These are phyloP conservation scores for Microthlaspi erraticum DNA, from an alignment of 345 rosid species.

Conservation along the genomic window DNA sequence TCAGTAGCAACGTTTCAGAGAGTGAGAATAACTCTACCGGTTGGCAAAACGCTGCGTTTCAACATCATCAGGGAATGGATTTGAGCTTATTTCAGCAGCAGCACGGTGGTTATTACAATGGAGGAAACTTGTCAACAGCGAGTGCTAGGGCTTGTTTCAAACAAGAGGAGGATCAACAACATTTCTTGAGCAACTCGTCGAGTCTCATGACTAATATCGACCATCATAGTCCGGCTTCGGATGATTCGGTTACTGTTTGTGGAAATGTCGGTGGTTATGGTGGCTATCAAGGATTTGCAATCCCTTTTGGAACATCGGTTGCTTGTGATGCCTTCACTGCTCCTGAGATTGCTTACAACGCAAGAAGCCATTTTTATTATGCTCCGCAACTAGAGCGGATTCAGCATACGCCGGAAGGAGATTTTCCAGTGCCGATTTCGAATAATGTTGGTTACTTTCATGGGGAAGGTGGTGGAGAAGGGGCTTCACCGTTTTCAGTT, in stretches of 20 bases:
- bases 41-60: constrained; percentile 60
- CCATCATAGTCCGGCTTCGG: constrained; percentile 56
- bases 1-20: constrained; percentile 26
- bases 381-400: constrained; percentile 43
- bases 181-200: constrained; percentile 52
- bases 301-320: constrained; percentile 45
- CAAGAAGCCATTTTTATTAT: constrained; percentile 54
- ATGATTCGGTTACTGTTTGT: constrained; percentile 55
- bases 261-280: constrained; percentile 43
- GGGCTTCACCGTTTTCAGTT: constrained; percentile 60
- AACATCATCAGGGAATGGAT: constrained; percentile 46
- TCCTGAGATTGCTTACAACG: constrained; percentile 48
- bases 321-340: constrained; percentile 41
- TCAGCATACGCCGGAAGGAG: constrained; percentile 31
- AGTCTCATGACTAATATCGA: constrained; percentile 49
- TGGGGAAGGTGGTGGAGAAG: constrained; percentile 53
- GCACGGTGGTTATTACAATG: constrained; percentile 42
- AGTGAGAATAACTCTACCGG: constrained; percentile 7
- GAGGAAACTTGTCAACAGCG: constrained; percentile 30
- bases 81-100: constrained; percentile 53
- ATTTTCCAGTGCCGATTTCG: constrained; percentile 38
- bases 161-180: constrained; percentile 63
- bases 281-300: constrained; percentile 47
- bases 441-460: constrained; percentile 45
- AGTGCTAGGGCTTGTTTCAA: constrained; percentile 60